phyloP scores from a whole-genome alignment of 2,329 filamentous ascomycete genomes.

The Cercospora zeina region DNA sequence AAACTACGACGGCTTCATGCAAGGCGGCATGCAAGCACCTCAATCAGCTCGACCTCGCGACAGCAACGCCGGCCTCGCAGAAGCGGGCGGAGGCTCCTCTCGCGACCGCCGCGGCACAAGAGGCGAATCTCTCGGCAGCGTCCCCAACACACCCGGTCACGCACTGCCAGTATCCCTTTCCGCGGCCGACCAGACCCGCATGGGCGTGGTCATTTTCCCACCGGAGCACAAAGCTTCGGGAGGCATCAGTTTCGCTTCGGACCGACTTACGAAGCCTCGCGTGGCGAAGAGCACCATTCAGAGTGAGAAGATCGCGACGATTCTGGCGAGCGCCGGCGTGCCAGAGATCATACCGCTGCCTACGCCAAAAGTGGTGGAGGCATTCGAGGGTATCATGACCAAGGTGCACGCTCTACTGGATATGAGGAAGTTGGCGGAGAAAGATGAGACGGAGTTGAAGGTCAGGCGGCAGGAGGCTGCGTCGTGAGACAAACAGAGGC shows the following conservation, averaged over 20 bases:
- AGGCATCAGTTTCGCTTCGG: conserved; percentile 86
- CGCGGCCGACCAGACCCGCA: conserved; percentile 73
- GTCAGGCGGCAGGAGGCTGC: conserved; percentile 48
- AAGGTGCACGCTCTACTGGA: conserved; percentile 66
- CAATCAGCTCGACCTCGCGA: conserved; percentile 43
- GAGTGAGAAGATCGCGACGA: conserved; percentile 71
- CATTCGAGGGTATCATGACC: conserved; percentile 70
- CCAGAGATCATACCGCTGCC: conserved; percentile 70
- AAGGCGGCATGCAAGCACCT: conserved; percentile 20
- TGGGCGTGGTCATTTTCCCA: conserved; percentile 66
- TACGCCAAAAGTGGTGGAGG: conserved; percentile 67
- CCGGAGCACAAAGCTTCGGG: conserved; percentile 76
- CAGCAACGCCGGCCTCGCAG: conserved; percentile 43
- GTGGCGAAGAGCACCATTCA: conserved; percentile 75
- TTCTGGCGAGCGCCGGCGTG: conserved; percentile 70
- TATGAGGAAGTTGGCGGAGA: conserved; percentile 70
- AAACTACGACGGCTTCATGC: conserved; percentile 28
- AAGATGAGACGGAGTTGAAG: conserved; percentile 70
- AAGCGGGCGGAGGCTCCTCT: conserved; percentile 28
- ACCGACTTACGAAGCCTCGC: conserved; percentile 75
- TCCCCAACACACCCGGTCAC: conserved; percentile 42
- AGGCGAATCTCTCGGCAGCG: conserved; percentile 45
- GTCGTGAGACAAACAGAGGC: background rate
- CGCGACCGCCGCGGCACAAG: conserved; percentile 28
- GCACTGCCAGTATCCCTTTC: conserved; percentile 58